Evolutionary conservation across 371 early-diverging fungal species (phyloP).

Genomic region (Haplosporangium sp.): DNA sequence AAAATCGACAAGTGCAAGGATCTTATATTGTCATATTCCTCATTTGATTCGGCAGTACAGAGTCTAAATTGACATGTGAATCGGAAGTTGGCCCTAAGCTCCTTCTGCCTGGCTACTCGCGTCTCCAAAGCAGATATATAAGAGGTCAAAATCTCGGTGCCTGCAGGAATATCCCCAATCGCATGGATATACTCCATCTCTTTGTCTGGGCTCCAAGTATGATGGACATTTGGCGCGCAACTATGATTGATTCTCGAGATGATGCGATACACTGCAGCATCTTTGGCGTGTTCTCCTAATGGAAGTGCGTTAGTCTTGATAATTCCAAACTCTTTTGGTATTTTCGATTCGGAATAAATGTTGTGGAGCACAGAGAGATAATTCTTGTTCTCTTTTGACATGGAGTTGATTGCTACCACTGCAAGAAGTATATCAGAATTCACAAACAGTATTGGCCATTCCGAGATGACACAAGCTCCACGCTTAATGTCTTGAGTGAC

Average conservation of each 20-base stretch:
- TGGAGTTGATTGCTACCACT: constrained; percentile 5
- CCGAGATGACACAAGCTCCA: constrained; percentile 21
- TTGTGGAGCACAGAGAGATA: constrained; percentile 15
- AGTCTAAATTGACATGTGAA: constrained; percentile 21
- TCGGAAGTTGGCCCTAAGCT: constrained; percentile 11
- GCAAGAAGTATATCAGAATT: neutral
- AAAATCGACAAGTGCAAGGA: constrained; percentile 8
- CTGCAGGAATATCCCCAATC: constrained; percentile 18
- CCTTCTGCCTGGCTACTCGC: constrained; percentile 1
- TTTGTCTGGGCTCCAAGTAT: constrained; percentile 19
- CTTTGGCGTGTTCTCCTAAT: constrained; percentile 12
- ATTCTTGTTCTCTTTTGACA: constrained; percentile 13
- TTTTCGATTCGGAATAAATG: neutral
- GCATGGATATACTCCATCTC: constrained; percentile 24
- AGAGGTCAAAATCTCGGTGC: constrained; percentile 23
- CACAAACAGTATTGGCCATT: constrained; percentile 16
- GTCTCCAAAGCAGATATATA: constrained; percentile 3
- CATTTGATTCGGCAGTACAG: constrained; percentile 11
- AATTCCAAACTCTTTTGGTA: constrained; percentile 15
- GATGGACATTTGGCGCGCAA: constrained; percentile 21
- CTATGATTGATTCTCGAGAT: constrained; percentile 30
- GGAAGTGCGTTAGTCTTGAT: constrained; percentile 23
- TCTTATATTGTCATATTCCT: constrained; percentile 10
- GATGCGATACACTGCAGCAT: constrained; percentile 10
- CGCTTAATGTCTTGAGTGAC: constrained; percentile 19